Conservation (phyloP, 176 grass and related monocot genomes). For the Saccharum officinarum region DNA sequence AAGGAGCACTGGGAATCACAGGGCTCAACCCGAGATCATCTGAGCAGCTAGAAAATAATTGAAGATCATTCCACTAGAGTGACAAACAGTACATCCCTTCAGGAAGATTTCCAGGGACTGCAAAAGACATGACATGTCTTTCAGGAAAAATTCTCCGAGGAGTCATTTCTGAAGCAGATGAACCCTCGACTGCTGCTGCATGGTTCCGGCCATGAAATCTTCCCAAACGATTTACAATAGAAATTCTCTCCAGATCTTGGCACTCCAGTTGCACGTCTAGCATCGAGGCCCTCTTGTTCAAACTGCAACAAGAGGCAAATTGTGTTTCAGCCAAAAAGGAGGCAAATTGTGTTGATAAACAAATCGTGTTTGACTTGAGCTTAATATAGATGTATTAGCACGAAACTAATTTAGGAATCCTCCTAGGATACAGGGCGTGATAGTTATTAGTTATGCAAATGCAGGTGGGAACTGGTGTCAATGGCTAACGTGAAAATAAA, state of each 20-base stretch:
- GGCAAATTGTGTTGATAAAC: constrained; percentile 29
- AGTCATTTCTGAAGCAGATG: constrained; percentile 48
- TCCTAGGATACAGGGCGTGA: neutral
- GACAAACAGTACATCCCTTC: constrained; percentile 64
- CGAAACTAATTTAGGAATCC: constrained; percentile 11
- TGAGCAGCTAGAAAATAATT: constrained; percentile 23
- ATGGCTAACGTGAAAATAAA: neutral
- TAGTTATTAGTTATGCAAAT: constrained; percentile 11
- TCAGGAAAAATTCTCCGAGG: constrained; percentile 62
- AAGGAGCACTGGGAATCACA: constrained; percentile 39
- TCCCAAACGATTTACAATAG: constrained; percentile 79
- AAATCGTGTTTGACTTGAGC: neutral
- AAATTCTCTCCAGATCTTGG: constrained; percentile 95
- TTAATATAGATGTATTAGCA: constrained; percentile 13
- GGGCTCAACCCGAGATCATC: constrained; percentile 7
- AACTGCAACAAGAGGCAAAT: constrained; percentile 50
- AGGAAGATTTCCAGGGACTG: constrained; percentile 76
- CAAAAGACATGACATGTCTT: constrained; percentile 69
- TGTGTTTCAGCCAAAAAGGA: too few species aligned
- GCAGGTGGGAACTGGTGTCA: neutral
- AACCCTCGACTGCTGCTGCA: constrained; percentile 48
- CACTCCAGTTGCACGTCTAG: constrained; percentile 87
- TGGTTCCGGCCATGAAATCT: constrained; percentile 84
- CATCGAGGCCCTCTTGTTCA: constrained; percentile 77
- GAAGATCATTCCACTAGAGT: constrained; percentile 61